Conservation (phyloP, 2,329 filamentous ascomycete genomes). For the Pseudocercospora ulei region DNA sequence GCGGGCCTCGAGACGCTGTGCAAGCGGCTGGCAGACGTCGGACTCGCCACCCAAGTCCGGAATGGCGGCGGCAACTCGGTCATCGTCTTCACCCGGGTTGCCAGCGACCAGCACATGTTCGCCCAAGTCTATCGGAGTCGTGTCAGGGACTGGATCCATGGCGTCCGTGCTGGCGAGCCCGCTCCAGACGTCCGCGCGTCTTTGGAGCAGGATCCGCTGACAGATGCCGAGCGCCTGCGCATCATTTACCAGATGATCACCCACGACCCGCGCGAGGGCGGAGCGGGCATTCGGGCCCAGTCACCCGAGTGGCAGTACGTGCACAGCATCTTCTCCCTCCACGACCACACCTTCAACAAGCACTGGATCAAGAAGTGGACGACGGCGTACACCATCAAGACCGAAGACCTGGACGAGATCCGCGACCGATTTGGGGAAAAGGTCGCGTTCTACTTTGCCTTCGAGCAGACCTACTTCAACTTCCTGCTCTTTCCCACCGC, state of each 20-base stretch:
- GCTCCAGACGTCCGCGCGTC: conserved; percentile 59
- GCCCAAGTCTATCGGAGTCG: conserved; percentile 71
- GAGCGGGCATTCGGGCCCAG: conserved; percentile 45
- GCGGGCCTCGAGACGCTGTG: conserved; percentile 70
- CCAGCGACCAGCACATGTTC: conserved; percentile 62
- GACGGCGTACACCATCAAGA: conserved; percentile 40
- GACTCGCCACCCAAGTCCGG: conserved; percentile 81
- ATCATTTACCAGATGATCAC: conserved; percentile 70
- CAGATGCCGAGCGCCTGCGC: conserved; percentile 77
- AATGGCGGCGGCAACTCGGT: conserved; percentile 65
- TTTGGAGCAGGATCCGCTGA: conserved; percentile 64
- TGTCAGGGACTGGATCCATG: conserved; percentile 88
- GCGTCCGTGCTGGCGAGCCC: conserved; percentile 68
- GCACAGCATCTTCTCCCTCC: conserved; percentile 43
- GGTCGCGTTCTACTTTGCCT: conserved; percentile 93
- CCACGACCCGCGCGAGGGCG: conserved; percentile 41
- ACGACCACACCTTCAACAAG: conserved; percentile 46
- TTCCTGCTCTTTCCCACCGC: conserved; percentile 74
- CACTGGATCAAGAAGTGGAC: conserved; percentile 48
- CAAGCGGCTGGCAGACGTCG: conserved; percentile 62
- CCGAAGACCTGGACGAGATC: conserved; percentile 45
- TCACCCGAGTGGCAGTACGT: conserved; percentile 45
- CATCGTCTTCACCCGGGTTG: conserved; percentile 72
- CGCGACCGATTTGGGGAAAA: conserved; percentile 45
- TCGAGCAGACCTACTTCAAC: conserved; percentile 79